Base-by-base conservation (phyloP, 768 basidiomycete species). In the Mycena amicta region DNA sequence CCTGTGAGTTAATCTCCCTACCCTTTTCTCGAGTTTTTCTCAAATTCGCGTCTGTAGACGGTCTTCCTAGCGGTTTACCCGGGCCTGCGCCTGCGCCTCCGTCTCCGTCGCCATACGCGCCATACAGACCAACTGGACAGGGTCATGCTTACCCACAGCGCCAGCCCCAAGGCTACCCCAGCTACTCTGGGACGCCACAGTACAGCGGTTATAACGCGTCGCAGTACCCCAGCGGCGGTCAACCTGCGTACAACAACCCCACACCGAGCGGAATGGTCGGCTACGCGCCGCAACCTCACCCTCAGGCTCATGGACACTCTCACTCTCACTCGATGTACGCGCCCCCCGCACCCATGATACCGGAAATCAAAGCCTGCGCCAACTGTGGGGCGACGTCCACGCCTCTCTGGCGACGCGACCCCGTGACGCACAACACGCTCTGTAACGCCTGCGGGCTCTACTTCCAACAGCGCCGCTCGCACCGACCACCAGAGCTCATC, bases 361-460 rank as follows among this genome's bases (percentile, higher is more conserved):
- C 47, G 5, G 47, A 49, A 12, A 49, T 49, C 47, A 49, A 49
- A 20, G 22, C 26, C 23, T 61, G 59, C 33, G 37, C 54, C 16
- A 56, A 56, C 29, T 61, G 59, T 53, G 23, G 43, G 25, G 29
- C 50, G 6, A 61, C 28, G 28, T 27, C 43, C 4, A 56, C 59
- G 3, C 55, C 59, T 3, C 20, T 45, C 12, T 61, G 59, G 59
- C 49, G 59, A 15, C 59, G 59, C 50, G 59, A 61, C 18, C 59
- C 59, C 15, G 22, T n/a, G 27, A 61, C 59, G 18, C 41, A 55
- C 31, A 26, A 53, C 2, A 23, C 51, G 20, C 59, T 60, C 26
- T 60, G 59, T 54, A 60, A 60, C 22, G 59, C 59, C 4, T 61
- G 59, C 39, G 59, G 55, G 25, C 41, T 61, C 23, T 61, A 53